Percentiles rank a stretch among this genome's conserved stretches.
phyloP scores from a whole-genome alignment of 768 basidiomycete genomes.

The Leccinum imitatum region DNA sequence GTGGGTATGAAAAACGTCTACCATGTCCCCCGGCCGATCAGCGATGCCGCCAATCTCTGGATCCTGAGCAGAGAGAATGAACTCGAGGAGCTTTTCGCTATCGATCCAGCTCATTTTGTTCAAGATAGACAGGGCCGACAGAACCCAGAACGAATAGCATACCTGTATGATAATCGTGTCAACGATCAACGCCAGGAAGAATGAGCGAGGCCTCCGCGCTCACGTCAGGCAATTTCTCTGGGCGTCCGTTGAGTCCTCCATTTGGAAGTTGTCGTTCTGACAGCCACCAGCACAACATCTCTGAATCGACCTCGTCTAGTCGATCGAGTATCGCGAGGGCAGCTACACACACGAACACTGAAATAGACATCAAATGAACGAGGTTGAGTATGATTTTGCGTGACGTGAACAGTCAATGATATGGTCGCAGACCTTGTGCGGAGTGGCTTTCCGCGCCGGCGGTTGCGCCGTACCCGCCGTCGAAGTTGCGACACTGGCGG shows the following conservation, averaged over 20 bases:
- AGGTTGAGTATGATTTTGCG: background rate
- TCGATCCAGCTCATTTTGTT: constrained; percentile 87
- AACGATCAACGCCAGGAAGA: background rate
- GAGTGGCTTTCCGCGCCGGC: constrained; percentile 93
- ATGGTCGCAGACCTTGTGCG: constrained; percentile 64
- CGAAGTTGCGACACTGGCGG: constrained; percentile 82
- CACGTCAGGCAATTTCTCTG: constrained; percentile 96
- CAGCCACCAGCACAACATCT: constrained; percentile 91
- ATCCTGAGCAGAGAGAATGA: constrained; percentile 92
- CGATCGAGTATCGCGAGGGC: constrained; percentile 85
- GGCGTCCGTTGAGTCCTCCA: constrained; percentile 95
- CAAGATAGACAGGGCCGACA: constrained; percentile 85
- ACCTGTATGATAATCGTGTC: constrained; percentile 33
- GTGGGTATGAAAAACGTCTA: constrained; percentile 95
- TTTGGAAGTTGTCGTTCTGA: constrained; percentile 90
- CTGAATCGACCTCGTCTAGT: constrained; percentile 73
- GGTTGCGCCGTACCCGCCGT: constrained; percentile 87
- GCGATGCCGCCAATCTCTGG: constrained; percentile 89
- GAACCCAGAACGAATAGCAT: constrained; percentile 97
- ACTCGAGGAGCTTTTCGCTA: constrained; percentile 66
- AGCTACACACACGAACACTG: constrained; percentile 91
- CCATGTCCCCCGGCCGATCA: constrained; percentile 90
- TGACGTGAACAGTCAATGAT: background rate
- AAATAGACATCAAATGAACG: background rate
- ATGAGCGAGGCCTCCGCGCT: constrained; percentile 26